These are phyloP conservation scores for Nicotiana benthamiana DNA, from an alignment of 257 asterid species.

Conservation along the genomic window DNA sequence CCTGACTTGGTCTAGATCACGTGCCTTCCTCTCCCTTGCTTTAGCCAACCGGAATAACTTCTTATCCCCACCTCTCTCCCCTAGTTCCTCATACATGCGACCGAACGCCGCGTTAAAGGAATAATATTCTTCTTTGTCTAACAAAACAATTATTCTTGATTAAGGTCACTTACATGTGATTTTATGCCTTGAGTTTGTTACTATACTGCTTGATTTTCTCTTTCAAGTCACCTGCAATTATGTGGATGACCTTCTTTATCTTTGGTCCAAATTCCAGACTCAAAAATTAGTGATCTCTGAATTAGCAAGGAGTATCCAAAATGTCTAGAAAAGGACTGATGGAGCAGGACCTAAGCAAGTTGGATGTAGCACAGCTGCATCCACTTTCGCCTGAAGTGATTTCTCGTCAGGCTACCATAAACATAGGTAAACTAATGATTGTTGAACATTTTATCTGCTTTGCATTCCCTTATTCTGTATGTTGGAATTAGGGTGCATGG, in stretches of 20 bases:
- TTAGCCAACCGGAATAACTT: too few species aligned
- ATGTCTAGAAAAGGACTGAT: constrained; percentile 90
- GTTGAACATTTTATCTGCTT: neutral
- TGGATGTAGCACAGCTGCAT: constrained; percentile 70
- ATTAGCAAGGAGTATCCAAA: constrained; percentile 23
- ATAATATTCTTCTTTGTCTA: neutral
- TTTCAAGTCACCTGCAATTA: neutral
- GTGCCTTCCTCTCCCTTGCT: too few species aligned
- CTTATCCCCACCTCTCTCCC: too few species aligned
- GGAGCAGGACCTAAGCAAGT: constrained; percentile 93
- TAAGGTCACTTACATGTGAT: neutral
- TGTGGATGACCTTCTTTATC: neutral
- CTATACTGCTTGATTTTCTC: neutral
- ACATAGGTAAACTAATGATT: constrained; percentile 46
- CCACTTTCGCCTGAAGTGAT: constrained; percentile 99
- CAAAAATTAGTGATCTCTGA: neutral
- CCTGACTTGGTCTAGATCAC: too few species aligned
- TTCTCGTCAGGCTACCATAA: constrained; percentile 98
- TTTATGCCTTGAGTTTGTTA: neutral
- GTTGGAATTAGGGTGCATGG: neutral
- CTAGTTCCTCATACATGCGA: too few species aligned
- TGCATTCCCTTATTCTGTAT: neutral
- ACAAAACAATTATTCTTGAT: neutral
- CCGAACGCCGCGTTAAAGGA: too few species aligned
- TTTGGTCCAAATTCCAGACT: neutral